These are phyloP conservation scores for Neonectria coccinea DNA, from an alignment of 2,329 filamentous ascomycete genomes.

Conservation along the genomic window DNA sequence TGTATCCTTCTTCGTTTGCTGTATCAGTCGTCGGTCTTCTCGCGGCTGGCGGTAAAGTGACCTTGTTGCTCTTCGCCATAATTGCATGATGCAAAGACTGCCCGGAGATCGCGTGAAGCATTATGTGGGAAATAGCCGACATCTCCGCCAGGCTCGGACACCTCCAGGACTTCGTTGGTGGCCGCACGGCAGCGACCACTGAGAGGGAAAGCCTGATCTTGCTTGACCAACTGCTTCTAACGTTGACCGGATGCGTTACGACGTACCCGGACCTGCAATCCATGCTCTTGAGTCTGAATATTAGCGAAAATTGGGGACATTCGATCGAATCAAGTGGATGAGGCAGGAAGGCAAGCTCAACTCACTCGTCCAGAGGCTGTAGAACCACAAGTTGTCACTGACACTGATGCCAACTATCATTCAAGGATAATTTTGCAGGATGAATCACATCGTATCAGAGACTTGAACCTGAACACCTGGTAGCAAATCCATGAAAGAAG, in stretches of 20 bases:
- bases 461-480: neutral
- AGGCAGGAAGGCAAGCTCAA: constrained; percentile 1
- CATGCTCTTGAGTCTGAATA: neutral
- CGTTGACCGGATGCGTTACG: constrained; percentile 13
- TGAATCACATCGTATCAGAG: too few relatives aligned
- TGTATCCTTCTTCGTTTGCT: neutral
- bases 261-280: constrained; percentile 5
- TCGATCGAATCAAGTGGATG: constrained; percentile 7
- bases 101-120: neutral
- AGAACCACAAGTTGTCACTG: constrained; percentile 15
- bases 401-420: constrained; percentile 13
- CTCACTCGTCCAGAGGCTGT: neutral
- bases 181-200: neutral
- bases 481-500: constrained; percentile 3
- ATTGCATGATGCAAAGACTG: too few relatives aligned
- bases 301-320: neutral
- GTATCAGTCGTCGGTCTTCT: neutral
- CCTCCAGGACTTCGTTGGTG: neutral
- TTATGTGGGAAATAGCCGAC: neutral
- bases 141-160: neutral
- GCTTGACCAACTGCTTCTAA: constrained; percentile 4
- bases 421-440: neutral
- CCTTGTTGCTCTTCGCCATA: neutral
- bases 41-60: neutral
- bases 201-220: constrained; percentile 8